Evolutionary conservation across 2,329 filamentous ascomycete species (phyloP).

Genomic region (Verticillium albo-atrum): DNA sequence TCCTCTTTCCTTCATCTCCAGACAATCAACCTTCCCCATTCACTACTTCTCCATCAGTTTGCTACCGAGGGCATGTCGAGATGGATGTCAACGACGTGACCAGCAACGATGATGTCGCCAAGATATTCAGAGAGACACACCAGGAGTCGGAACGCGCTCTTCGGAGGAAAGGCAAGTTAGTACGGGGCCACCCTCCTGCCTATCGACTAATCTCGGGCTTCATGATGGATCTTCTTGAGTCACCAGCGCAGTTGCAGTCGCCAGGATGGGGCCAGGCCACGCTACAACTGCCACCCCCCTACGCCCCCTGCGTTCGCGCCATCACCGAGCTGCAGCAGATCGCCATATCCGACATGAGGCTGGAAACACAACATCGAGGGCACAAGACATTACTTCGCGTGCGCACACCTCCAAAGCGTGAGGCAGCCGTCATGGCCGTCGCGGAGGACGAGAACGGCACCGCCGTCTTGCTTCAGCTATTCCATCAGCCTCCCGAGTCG

Average conservation of each 20-base stretch:
- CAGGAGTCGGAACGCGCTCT: not conserved
- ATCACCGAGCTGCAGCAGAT: conserved; percentile 15
- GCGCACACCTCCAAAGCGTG: conserved; percentile 12
- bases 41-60: not conserved
- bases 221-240: not conserved
- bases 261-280: not conserved
- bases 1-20: too few species aligned
- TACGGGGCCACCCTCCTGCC: not conserved
- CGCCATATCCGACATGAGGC: conserved; percentile 20
- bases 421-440: conserved; percentile 19
- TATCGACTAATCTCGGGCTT: not conserved
- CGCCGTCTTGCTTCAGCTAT: conserved; percentile 30
- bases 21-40: too few species aligned
- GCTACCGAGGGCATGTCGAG: not conserved
- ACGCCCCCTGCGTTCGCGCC: conserved; percentile 17
- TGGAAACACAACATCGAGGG: conserved; percentile 23
- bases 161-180: not conserved
- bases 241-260: not conserved
- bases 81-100: not conserved
- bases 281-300: conserved; percentile 3
- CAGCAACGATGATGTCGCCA: not conserved
- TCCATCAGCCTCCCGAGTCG: conserved; percentile 34
- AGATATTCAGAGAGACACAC: not conserved
- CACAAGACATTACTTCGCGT: conserved; percentile 12
- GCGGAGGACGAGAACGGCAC: conserved; percentile 33